phyloP scores from a whole-genome alignment of 345 rosid genomes.

The Pugionium dolabratum region DNA sequence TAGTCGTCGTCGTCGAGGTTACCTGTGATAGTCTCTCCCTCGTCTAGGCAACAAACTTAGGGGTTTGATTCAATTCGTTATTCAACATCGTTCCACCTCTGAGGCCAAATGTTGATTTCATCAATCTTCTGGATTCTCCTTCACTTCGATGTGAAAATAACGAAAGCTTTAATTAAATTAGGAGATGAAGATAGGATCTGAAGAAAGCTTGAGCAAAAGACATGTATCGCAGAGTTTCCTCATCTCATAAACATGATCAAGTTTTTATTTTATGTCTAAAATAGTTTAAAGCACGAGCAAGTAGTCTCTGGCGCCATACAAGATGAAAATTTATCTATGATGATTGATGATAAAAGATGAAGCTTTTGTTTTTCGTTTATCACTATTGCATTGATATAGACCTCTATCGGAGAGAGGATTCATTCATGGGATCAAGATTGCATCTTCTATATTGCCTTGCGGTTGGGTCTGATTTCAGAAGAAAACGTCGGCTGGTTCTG shows the following conservation, averaged over 20 bases:
- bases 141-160: too few relatives aligned
- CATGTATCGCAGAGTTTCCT: background rate
- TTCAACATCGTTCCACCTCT: too few relatives aligned
- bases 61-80: too few relatives aligned
- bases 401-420: background rate
- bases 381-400: background rate
- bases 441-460: background rate
- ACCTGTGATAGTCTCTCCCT: too few relatives aligned
- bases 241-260: background rate
- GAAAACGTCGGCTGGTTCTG: background rate
- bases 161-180: too few relatives aligned
- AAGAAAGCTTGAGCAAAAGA: too few relatives aligned
- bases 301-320: background rate
- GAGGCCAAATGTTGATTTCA: too few relatives aligned
- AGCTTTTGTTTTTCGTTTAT: background rate
- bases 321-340: background rate
- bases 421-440: background rate
- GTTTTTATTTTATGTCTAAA: background rate
- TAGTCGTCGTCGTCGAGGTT: too few relatives aligned
- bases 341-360: background rate
- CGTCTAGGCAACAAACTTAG: too few relatives aligned
- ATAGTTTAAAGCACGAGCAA: background rate
- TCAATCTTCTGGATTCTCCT: too few relatives aligned
- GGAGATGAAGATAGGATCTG: too few relatives aligned
- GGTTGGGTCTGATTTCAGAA: background rate